Base-by-base conservation (phyloP, 2,329 filamentous ascomycete genomes). In the Stagonosporopsis cucurbitacearum region DNA sequence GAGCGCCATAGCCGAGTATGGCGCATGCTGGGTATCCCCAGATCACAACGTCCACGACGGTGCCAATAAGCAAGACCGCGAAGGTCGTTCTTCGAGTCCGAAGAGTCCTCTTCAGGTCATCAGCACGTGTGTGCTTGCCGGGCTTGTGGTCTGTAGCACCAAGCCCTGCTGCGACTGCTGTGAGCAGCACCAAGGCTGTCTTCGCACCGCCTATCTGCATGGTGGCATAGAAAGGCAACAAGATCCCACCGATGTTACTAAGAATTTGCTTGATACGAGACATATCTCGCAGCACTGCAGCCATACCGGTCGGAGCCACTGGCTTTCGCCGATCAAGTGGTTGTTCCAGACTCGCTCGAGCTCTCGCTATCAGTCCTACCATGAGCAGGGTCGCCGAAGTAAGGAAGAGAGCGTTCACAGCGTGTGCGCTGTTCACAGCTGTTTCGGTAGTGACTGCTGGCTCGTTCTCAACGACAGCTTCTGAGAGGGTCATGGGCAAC, bases 151-250 rank as follows among this genome's bases (percentile, higher is more conserved):
- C 68, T 11, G 71, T 57, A 23, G 63, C 60, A 19, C 71, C 73
- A 20, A 85, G 54, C 7, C 80, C 80, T 13, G 80, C 78, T 7
- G 80, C 77, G 2, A 78, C 60, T 7, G 79, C 77, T 30, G 80
- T 69, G 39, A 86, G 70, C 25, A 86, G 60, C 2, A 80, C 60
- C n/a, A 85, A 70, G 11, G 81, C 81, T n/a, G 81, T 80, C 49
- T 81, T 75, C 53, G 81, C 77, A 12, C 81, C 83, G 8, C 84
- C 84, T 12, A 86, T 68, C 53, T 84, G 80, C 59, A 84, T 75
- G 0, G 81, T 71, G 8, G 84, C 82, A 65, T 84, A 86, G 63
- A 85, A 82, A 0, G 85, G 85, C 26, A 87, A 64, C 3, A 77
- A 71, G 20, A 83, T 66, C 17, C 79, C 75, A 26, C 76, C 53